Conservation (phyloP, 768 basidiomycete species). For the Goffeauzyma gilvescens region DNA sequence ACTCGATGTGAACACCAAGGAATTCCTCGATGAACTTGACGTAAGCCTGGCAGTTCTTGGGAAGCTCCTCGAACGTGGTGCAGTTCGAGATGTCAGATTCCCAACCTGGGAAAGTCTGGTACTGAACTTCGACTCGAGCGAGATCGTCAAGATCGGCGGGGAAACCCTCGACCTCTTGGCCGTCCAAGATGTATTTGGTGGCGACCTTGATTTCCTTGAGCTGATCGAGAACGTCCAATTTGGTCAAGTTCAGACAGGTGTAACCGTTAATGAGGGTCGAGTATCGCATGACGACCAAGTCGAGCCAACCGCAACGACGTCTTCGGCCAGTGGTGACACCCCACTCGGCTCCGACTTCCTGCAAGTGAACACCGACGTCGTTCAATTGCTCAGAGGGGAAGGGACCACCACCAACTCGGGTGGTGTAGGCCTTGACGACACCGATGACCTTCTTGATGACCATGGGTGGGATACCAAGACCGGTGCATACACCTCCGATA, state of each 20-base stretch:
- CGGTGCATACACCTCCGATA: constrained; percentile 90
- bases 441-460: constrained; percentile 70
- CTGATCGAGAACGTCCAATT: constrained; percentile 76
- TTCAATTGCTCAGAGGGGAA: constrained; percentile 93
- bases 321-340: constrained; percentile 83
- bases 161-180: constrained; percentile 60
- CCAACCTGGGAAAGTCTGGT: constrained; percentile 85
- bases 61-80: constrained; percentile 52
- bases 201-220: constrained; percentile 75
- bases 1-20: constrained; percentile 56
- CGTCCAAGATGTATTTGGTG: constrained; percentile 58
- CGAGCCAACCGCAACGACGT: constrained; percentile 91
- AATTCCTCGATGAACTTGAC: constrained; percentile 66
- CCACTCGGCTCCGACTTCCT: constrained; percentile 81
- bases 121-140: constrained; percentile 60
- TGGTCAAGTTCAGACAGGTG: constrained; percentile 79
- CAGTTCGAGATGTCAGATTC: constrained; percentile 49
- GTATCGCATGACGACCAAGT: constrained; percentile 82
- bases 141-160: constrained; percentile 78
- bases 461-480: constrained; percentile 87
- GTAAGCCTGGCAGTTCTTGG: constrained; percentile 67
- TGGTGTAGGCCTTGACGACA: constrained; percentile 95
- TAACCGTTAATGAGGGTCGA: constrained; percentile 92
- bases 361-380: constrained; percentile 62
- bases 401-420: constrained; percentile 92